Evolutionary conservation across 176 grass and related monocot species (phyloP), one percentile per base, ranked within the genome.

Genomic region (Aegilops bicornis): DNA sequence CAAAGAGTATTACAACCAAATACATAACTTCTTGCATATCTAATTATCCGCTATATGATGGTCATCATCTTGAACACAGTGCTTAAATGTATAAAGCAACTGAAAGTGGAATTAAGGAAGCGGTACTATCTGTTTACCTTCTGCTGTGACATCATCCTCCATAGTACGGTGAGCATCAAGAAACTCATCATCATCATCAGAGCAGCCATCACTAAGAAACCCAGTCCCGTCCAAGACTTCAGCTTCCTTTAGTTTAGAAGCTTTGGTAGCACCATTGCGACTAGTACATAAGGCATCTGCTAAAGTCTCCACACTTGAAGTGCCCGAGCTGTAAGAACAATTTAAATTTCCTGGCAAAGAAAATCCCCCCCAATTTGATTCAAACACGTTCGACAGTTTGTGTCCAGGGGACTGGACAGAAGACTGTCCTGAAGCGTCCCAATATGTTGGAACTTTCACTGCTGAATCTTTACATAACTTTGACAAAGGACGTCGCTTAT

Each of bases 391-490:
- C 24, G 75, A 19, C 14, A 81, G 92, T 64, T 82, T 86, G 73
- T 69, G 68, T 76, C 76, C 67, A 54, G 47, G 79, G 42, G 48
- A 76, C 29, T 82, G 79, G 20, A 77, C 81, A 89, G 80, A 90
- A 81, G 83, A 88, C 33, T 89, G 88, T 47, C 83, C 80, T 58
- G 79, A 76, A 63, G 82, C 29, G 56, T 88, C 82, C 90, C 90
- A 91, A 89, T 92, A 99, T 91, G 97, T 83, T 83, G 90, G 92
- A 73, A 92, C 83, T 76, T 92, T 81, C 68, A 91, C 56, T 78
- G 86, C 92, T 32, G 92, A 85, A 82, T 90, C 94, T 81, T 97
- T 70, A 84, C 89, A 91, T 66, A 93, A 82, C 73, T 91, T 91
- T 33, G 89, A 92, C 50, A 96, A 77, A 78, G 92, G 86, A 30